Percentiles rank a stretch among this genome's conserved stretches.
These are phyloP conservation scores for Aspergillus ellipticus DNA, from an alignment of 495 filamentous ascomycete genomes.

Conservation along the genomic window DNA sequence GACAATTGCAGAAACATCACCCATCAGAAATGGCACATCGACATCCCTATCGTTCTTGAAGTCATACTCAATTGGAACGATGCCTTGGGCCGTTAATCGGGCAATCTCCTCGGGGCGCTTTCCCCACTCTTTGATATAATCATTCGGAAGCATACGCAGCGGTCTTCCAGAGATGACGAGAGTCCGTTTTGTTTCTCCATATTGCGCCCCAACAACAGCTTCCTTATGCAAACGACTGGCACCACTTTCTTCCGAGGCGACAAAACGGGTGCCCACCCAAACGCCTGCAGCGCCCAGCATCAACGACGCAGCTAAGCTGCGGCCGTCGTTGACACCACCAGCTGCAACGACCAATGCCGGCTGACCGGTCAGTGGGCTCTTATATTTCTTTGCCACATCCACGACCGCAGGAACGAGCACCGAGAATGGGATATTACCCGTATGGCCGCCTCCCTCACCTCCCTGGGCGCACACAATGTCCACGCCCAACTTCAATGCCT, in stretches of 20 bases:
- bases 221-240: constrained; percentile 76
- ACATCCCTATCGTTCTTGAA: constrained; percentile 72
- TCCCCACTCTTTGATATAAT: constrained; percentile 79
- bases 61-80: constrained; percentile 78
- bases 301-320: constrained; percentile 64
- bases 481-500: constrained; percentile 74
- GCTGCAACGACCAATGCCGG: constrained; percentile 70
- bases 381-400: constrained; percentile 64
- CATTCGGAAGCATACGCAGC: constrained; percentile 74
- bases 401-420: constrained; percentile 73
- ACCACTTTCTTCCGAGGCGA: constrained; percentile 72
- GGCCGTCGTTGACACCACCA: constrained; percentile 69
- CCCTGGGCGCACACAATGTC: constrained; percentile 85
- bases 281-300: constrained; percentile 73
- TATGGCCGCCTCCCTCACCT: constrained; percentile 76
- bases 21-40: constrained; percentile 85
- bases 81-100: constrained; percentile 64
- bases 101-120: constrained; percentile 64
- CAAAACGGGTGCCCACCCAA: constrained; percentile 85
- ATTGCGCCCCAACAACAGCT: constrained; percentile 70
- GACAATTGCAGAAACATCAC: constrained; percentile 81
- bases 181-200: constrained; percentile 72
- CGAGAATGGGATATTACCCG: constrained; percentile 68
- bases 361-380: constrained; percentile 49
- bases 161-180: constrained; percentile 77